Evolutionary conservation across 1,284 basidiomycete species (phyloP).

Genomic region (Ganoderma leucocontextum): DNA sequence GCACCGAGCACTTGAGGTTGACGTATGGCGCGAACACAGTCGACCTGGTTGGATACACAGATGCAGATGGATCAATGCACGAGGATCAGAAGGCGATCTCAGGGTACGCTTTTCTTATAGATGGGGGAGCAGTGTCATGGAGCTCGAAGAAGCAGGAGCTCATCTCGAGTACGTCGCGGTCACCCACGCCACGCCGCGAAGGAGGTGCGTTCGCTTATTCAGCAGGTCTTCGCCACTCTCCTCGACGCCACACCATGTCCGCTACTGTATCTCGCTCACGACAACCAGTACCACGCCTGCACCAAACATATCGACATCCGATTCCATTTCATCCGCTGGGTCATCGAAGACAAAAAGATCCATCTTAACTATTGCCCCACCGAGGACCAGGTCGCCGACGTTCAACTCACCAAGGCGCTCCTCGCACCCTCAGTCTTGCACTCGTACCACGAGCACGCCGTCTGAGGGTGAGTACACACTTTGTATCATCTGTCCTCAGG

Average conservation of each 20-base stretch:
- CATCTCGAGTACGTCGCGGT: slow-evolving; percentile 29
- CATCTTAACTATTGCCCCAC: slow-evolving; percentile 13
- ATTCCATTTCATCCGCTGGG: slow-evolving; percentile 44
- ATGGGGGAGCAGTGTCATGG: too few species aligned
- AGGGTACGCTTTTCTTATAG: too few species aligned
- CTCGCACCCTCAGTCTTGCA: neutral
- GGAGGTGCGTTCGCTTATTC: slow-evolving; percentile 31
- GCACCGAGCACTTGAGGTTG: slow-evolving; percentile 14
- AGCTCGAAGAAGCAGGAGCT: too few species aligned
- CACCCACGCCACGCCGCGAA: slow-evolving; percentile 32
- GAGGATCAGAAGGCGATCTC: slow-evolving; percentile 40
- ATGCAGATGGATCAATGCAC: slow-evolving; percentile 13
- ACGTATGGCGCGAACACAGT: slow-evolving; percentile 7
- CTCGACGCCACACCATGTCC: slow-evolving; percentile 41
- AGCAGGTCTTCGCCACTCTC: slow-evolving; percentile 26
- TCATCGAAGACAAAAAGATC: slow-evolving; percentile 9
- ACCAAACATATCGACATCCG: slow-evolving; percentile 51
- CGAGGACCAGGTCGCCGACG: slow-evolving; percentile 16
- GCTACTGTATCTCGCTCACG: slow-evolving; percentile 41
- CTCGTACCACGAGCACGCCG: too few species aligned
- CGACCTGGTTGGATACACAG: slow-evolving; percentile 12
- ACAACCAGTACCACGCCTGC: slow-evolving; percentile 39
- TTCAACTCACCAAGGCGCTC: slow-evolving; percentile 16
- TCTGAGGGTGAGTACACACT: too few species aligned
- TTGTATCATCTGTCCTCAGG: too few species aligned